Evolutionary conservation across 2,329 filamentous ascomycete genomes (phyloP).

Genomic region (Ophiosphaerella herpotricha): DNA sequence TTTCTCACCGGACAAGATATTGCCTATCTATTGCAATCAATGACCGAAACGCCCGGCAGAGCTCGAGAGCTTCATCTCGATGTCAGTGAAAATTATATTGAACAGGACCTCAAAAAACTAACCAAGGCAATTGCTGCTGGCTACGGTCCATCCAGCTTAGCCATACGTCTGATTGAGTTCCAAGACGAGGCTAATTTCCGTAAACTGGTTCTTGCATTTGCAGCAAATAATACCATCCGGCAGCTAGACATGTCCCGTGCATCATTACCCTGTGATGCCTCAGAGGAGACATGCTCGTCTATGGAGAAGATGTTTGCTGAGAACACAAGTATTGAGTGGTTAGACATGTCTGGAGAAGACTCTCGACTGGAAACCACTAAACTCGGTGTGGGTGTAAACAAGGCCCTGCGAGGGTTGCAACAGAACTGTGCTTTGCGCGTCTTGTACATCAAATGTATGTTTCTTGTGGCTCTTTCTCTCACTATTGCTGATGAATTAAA

Average conservation of each 20-base stretch:
- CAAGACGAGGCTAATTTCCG: conserved; percentile 67
- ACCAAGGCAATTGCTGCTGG: conserved; percentile 57
- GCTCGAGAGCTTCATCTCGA: conserved; percentile 66
- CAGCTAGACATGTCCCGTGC: conserved; percentile 72
- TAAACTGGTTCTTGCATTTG: conserved; percentile 65
- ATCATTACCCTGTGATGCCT: conserved; percentile 70
- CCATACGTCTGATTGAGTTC: conserved; percentile 71
- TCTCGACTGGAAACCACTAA: conserved; percentile 72
- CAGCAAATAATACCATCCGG: conserved; percentile 65
- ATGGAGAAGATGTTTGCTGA: conserved; percentile 68
- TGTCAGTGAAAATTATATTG: conserved; percentile 66
- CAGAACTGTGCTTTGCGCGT: conserved; percentile 65
- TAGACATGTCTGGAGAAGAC: conserved; percentile 73
- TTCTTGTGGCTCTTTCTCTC: no score
- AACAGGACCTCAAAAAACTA: conserved; percentile 57
- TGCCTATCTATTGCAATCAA: conserved; percentile 67
- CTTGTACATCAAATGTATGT: conserved; percentile 62
- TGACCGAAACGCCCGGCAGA: conserved; percentile 57
- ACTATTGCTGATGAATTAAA: conserved; percentile 23
- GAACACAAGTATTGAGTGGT: conserved; percentile 67
- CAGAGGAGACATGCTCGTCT: conserved; percentile 67
- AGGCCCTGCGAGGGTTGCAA: conserved; percentile 67
- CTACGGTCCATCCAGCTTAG: conserved; percentile 65
- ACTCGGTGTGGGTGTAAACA: conserved; percentile 70
- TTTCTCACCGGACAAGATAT: conserved; percentile 68